phyloP scores from a whole-genome alignment of 257 asterid species.

The Capsicum baccatum region DNA sequence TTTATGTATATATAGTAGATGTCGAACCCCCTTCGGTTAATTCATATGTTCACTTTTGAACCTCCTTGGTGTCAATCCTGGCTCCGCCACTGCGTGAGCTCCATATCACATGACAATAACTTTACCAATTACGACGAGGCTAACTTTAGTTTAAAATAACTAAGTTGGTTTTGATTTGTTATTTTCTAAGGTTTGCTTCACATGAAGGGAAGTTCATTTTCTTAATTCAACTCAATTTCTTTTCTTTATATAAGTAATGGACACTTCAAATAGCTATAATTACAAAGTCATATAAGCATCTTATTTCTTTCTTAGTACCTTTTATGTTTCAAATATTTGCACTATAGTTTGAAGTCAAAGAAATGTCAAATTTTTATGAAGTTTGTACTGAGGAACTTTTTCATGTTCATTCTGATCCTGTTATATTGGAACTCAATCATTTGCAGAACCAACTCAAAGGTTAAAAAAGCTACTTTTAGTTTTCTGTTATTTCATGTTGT shows the following conservation, averaged over 20 bases:
- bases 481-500: too few relatives aligned
- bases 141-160: slow-evolving; percentile 14
- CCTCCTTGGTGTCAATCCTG: too few relatives aligned
- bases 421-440: slow-evolving; percentile 72
- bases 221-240: slow-evolving; percentile 58
- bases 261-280: slow-evolving; percentile 33
- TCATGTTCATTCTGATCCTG: slow-evolving; percentile 62
- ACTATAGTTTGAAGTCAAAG: slow-evolving; percentile 25
- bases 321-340: neutral
- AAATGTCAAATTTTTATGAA: slow-evolving; percentile 51
- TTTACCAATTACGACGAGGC: too few relatives aligned
- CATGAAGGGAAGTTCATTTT: slow-evolving; percentile 37
- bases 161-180: slow-evolving; percentile 48
- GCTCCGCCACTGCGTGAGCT: too few relatives aligned
- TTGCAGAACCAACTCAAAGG: slow-evolving; percentile 87
- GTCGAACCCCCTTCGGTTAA: too few relatives aligned
- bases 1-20: too few relatives aligned
- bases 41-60: too few relatives aligned
- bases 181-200: slow-evolving; percentile 73
- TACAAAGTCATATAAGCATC: neutral
- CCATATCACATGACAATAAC: too few relatives aligned
- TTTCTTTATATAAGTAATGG: slow-evolving; percentile 55
- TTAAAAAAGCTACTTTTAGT: slow-evolving; percentile 28
- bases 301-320: neutral
- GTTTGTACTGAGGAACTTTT: slow-evolving; percentile 47